phyloP scores from a whole-genome alignment of 306 rosid genomes.

The Pterocarpus macrocarpus region DNA sequence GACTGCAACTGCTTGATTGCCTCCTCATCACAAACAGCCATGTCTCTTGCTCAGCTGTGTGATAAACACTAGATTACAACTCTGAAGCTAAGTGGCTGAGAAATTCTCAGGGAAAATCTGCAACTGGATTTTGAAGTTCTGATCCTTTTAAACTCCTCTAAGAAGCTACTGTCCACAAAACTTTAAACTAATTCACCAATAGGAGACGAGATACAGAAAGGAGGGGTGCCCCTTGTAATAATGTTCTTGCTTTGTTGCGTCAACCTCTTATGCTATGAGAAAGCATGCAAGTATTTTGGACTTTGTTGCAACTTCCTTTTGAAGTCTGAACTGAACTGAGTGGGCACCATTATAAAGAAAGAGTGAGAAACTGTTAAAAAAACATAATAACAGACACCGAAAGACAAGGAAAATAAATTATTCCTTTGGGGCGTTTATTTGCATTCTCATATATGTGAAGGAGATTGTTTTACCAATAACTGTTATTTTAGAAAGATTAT shows the following conservation, averaged over 20 bases:
- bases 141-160: not conserved
- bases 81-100: not conserved
- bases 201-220: not conserved
- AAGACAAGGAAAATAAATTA: too few species aligned
- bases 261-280: not conserved
- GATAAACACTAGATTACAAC: constrained; percentile 23
- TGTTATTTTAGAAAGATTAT: too few species aligned
- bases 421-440: too few species aligned
- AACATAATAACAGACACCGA: too few species aligned
- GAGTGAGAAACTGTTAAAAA: not conserved
- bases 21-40: constrained; percentile 76
- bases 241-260: constrained; percentile 17
- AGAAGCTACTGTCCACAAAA: constrained; percentile 23
- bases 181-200: constrained; percentile 2
- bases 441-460: too few species aligned
- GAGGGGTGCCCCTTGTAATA: not conserved
- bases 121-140: constrained; percentile 42
- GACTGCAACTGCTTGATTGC: constrained; percentile 78
- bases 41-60: constrained; percentile 34
- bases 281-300: not conserved
- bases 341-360: not conserved
- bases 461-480: too few species aligned
- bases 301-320: not conserved
- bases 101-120: constrained; percentile 21
- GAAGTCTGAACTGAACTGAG: not conserved